phyloP scores from a whole-genome alignment of 352 stramenopile species.

The Phytopythium ostracodes region DNA sequence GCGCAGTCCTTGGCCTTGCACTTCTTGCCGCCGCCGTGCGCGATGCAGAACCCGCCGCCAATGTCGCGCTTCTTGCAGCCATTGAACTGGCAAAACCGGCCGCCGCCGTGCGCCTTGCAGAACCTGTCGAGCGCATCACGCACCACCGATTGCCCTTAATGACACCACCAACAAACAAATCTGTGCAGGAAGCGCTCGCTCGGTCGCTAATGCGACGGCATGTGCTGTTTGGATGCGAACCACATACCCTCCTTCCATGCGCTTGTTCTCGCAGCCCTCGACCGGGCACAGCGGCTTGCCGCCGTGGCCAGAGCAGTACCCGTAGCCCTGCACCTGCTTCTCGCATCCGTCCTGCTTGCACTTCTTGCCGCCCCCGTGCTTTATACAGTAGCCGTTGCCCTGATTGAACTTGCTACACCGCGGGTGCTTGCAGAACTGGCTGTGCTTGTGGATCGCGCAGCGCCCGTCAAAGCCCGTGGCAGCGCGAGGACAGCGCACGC shows the following conservation, averaged over 20 bases:
- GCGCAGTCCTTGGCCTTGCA: conserved; percentile 62
- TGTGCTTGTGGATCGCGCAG: conserved; percentile 79
- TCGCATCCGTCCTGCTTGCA: conserved; percentile 76
- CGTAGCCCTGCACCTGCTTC: conserved; percentile 82
- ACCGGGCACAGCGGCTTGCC: conserved; percentile 75
- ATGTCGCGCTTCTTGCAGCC: conserved; percentile 83
- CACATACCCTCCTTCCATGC: conserved; percentile 73
- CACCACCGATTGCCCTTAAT: neutral
- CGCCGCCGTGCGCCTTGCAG: conserved; percentile 83
- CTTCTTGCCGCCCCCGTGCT: conserved; percentile 81
- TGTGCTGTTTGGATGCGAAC: neutral
- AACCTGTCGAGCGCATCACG: conserved; percentile 25
- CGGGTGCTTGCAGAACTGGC: conserved; percentile 77
- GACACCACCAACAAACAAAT: conserved; percentile 1
- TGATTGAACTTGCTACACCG: conserved; percentile 86
- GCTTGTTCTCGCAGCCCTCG: conserved; percentile 77
- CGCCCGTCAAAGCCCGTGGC: conserved; percentile 70
- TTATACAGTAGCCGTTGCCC: conserved; percentile 81
- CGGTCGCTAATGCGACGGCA: no score
- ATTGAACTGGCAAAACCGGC: conserved; percentile 66
- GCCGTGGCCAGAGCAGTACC: conserved; percentile 80
- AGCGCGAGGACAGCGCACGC: conserved; percentile 52
- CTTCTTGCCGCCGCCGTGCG: conserved; percentile 85
- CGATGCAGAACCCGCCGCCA: conserved; percentile 81
- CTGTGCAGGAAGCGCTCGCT: no score